Base-by-base conservation (phyloP, 345 rosid species). In the Bruguiera parviflora region DNA sequence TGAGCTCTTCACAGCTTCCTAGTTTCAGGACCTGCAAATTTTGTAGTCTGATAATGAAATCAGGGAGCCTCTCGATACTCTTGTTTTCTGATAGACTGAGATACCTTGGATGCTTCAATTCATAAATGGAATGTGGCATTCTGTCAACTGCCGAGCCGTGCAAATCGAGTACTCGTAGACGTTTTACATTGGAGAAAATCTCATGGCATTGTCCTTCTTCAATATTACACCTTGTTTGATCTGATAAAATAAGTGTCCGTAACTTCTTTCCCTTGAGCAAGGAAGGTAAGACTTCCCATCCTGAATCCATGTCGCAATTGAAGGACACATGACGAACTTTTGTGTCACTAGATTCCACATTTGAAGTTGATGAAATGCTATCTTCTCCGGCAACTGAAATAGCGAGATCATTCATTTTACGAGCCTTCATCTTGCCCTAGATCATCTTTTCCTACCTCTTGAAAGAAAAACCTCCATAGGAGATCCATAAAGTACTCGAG, bases 321-420 rank as follows among this genome's bases (percentile, higher is more conserved):
- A 53, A 58, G 1, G 78, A 70, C 5, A 74, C 22, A 24, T 71
- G 78, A 16, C 33, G 73, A 25, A 39, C 59, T 39, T 53, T 11
- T 31, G 46, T 47, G 51, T 24, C 25, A 24, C 68, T 35, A 32
- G 28, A 51, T n/a, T 4, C 16, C 25, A 11, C 43, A 6, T 47
- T 59, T 8, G 15, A 19, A 5, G 8, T 63, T 20, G 53, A 15
- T 62, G 6, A 64, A 22, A 18, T 35, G 59, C 63, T 6, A 47
- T 64, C 61, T 0, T 24, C 6, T 8, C 77, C 64, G 20, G 68
- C 68, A 8, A 77, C 68, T 20, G 5, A 4, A 25, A 24, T 31
- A 19, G 81, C 74, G 64, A 78, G 69, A 60, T 75, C 73, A 60
- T 77, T 70, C 72, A 72, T 68, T 65, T 64, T 72, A 39, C 70